phyloP scores from a whole-genome alignment of 1,284 basidiomycete genomes.

The Cryptococcus sp. region DNA sequence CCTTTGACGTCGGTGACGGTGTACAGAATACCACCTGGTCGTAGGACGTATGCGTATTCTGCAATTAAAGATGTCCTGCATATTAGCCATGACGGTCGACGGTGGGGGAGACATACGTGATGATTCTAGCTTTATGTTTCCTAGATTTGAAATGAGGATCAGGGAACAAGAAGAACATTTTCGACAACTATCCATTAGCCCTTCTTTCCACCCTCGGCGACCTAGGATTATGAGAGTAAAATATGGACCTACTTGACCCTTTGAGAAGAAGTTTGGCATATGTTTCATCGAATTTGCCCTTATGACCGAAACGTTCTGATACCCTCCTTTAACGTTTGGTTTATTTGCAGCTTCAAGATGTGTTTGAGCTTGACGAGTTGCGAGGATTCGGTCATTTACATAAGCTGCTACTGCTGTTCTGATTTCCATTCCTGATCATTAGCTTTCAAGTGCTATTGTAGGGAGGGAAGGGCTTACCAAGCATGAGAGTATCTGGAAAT shows the following conservation, averaged over 20 bases:
- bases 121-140: constrained; percentile 95
- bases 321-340: constrained; percentile 52
- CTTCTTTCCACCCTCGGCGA: neutral
- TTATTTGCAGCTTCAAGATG: constrained; percentile 25
- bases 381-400: constrained; percentile 88
- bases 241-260: constrained; percentile 62
- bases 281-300: constrained; percentile 99
- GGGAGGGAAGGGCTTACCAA: constrained; percentile 58
- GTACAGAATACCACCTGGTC: constrained; percentile 89
- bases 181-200: constrained; percentile 55
- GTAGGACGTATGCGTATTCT: constrained; percentile 86
- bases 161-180: constrained; percentile 97
- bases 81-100: neutral
- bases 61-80: constrained; percentile 73
- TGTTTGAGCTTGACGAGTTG: constrained; percentile 63
- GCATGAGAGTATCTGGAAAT: constrained; percentile 88
- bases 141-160: constrained; percentile 98
- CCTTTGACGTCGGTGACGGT: constrained; percentile 92
- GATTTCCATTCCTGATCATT: constrained; percentile 82
- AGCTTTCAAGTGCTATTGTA: neutral
- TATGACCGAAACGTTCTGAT: constrained; percentile 90
- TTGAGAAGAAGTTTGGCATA: constrained; percentile 91
- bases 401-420: constrained; percentile 95
- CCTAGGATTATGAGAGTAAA: neutral
- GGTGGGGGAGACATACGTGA: constrained; percentile 55